These are phyloP conservation scores for Tricharina praecox DNA, from an alignment of 495 filamentous ascomycete species.

Conservation along the genomic window DNA sequence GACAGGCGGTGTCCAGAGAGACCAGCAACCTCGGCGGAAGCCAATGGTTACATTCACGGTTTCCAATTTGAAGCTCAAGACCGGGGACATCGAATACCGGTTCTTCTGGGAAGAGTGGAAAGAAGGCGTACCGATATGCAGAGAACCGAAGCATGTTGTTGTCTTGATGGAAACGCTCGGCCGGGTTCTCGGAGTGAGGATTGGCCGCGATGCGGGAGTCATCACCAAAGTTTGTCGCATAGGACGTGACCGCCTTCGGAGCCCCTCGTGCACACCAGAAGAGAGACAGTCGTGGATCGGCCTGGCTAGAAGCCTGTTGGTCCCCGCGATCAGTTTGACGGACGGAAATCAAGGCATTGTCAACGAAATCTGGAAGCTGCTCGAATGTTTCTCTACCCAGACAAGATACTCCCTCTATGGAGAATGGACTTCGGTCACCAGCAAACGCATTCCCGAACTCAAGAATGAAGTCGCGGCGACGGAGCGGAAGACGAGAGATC, in stretches of 20 bases:
- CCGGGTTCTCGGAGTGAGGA: slow-evolving; percentile 68
- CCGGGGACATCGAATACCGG: slow-evolving; percentile 38
- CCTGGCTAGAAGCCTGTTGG: slow-evolving; percentile 61
- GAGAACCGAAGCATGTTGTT: slow-evolving; percentile 78
- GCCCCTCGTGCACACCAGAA: slow-evolving; percentile 41
- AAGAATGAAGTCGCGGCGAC: slow-evolving; percentile 60
- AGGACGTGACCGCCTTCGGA: slow-evolving; percentile 51
- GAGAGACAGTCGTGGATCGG: slow-evolving; percentile 18
- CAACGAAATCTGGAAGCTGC: slow-evolving; percentile 65
- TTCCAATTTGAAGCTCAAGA: slow-evolving; percentile 20
- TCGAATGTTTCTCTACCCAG: slow-evolving; percentile 58
- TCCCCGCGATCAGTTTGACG: slow-evolving; percentile 69
- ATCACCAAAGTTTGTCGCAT: slow-evolving; percentile 66
- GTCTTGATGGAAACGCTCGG: slow-evolving; percentile 69
- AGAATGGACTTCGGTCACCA: slow-evolving; percentile 74
- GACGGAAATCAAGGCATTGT: slow-evolving; percentile 67
- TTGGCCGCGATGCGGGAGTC: slow-evolving; percentile 66
- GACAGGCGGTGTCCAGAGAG: slow-evolving; percentile 16
- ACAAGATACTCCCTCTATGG: slow-evolving; percentile 78
- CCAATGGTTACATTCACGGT: slow-evolving; percentile 27
- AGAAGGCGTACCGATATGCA: slow-evolving; percentile 80
- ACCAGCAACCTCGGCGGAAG: slow-evolving; percentile 20
- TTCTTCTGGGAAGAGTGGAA: slow-evolving; percentile 98
- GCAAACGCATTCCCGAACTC: slow-evolving; percentile 45
- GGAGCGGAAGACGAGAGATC: slow-evolving; percentile 56